Evolutionary conservation across 306 rosid species (phyloP), one percentile per base, ranked within the genome.

Genomic region (Castanea sativa): DNA sequence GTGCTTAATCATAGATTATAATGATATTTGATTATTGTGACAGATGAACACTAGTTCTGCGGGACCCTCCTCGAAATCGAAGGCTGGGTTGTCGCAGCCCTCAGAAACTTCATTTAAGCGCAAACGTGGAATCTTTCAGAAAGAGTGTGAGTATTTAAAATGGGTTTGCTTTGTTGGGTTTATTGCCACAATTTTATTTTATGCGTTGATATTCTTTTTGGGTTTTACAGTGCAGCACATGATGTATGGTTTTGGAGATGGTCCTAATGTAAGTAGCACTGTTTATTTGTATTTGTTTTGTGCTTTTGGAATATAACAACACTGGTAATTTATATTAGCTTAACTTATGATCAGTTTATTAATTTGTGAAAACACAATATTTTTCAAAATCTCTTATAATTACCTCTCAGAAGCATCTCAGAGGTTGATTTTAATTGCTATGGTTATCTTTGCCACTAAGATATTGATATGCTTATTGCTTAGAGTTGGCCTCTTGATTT

Each of bases 201-300:
- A 38, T n/a, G 16, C 56, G 14, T 59, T 58, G 71, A 10, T 65
- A 21, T 77, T 29, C 14, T 69, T 82, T 57, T 80, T 2, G 57
- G 4, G 71, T 73, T 45, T 23, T 75, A 6, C 43, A 94, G 97
- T 94, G 92, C 95, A 94, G 89, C 99, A 94, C 79, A 92, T 94
- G 97, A 94, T 94, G 97, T 94, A 91, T 81, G 99, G 99, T 27
- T 92, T 92, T 33, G 99, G 99, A 80, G 99, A 92, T 78, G 97
- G 90, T 78, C 88, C 92, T 11, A 94, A 92, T 83, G 97, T 94
- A 81, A 87, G 91, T 83, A 19, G 49, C 74, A 30, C 6, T 35
- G 9, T 76, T 43, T 15, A 63, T 57, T 41, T 45, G 21, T 43
- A 13, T 33, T 23, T 41, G 45, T 41, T 41, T 41, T 41, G 12